A percentile compares a stretch with the other conserved stretches of the same genome.
These are phyloP conservation scores for Malassezia japonica DNA, from an alignment of 1,284 basidiomycete species.

Conservation along the genomic window DNA sequence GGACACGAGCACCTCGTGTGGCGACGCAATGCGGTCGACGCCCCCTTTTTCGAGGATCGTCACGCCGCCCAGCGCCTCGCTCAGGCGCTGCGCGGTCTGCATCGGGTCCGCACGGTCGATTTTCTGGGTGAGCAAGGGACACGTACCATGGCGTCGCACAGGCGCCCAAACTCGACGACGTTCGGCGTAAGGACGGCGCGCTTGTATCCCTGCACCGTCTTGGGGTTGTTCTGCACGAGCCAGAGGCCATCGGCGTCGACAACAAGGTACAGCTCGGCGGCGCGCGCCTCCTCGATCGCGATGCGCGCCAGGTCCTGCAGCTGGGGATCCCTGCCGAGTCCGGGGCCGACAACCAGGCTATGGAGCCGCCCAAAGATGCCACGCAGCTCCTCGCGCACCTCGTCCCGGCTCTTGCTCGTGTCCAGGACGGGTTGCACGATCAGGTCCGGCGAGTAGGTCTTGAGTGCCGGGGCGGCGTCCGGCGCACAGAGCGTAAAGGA, in stretches of 20 bases:
- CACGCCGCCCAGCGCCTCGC: conserved; percentile 68
- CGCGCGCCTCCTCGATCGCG: conserved; percentile 52
- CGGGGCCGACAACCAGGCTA: conserved; percentile 83
- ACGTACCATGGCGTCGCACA: conserved; percentile 61
- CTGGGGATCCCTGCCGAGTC: conserved; percentile 63
- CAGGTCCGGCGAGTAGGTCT: conserved; percentile 83
- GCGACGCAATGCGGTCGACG: conserved; percentile 41
- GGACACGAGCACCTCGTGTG: conserved; percentile 44
- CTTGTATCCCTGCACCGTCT: conserved; percentile 67
- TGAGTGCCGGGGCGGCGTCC: conserved; percentile 73
- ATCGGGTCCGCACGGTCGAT: conserved; percentile 21
- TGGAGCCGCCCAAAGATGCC: conserved; percentile 72
- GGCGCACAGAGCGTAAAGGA: conserved; percentile 96
- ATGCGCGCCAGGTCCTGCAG: conserved; percentile 65
- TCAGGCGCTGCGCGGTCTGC: conserved; percentile 53
- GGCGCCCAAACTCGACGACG: conserved; percentile 78
- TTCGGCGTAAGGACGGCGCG: conserved; percentile 84
- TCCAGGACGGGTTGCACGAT: conserved; percentile 86
- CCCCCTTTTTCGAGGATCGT: conserved; percentile 85
- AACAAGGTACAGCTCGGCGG: conserved; percentile 72
- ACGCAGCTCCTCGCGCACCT: conserved; percentile 58
- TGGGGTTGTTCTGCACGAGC: conserved; percentile 65
- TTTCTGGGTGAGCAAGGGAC: conserved; percentile 26
- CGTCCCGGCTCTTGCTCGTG: conserved; percentile 8
- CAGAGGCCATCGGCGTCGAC: conserved; percentile 84